Conservation (phyloP, 1,284 basidiomycete genomes). For the Singerocomus inundabilis region DNA sequence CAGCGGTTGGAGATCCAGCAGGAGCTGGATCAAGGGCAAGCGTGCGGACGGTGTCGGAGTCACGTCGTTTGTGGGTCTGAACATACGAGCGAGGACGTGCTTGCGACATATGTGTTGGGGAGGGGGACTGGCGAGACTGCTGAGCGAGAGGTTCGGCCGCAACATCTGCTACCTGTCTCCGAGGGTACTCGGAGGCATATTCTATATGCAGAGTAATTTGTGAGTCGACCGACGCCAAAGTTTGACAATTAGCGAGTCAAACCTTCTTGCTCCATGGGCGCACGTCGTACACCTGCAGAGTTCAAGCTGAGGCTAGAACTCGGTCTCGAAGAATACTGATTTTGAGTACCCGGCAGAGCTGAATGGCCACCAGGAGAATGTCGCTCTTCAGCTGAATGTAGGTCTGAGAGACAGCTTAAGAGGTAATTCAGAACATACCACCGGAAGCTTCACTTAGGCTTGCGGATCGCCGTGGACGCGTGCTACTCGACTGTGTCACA, state of each 20-base stretch:
- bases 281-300: conserved; percentile 31
- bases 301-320: conserved; percentile 51
- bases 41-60: conserved; percentile 71
- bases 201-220: conserved; percentile 23
- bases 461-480: conserved; percentile 62
- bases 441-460: conserved; percentile 63
- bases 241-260: conserved; percentile 11
- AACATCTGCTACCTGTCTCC: conserved; percentile 13
- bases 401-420: conserved; percentile 8
- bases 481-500: conserved; percentile 22
- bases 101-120: conserved; percentile 45
- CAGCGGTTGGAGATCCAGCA: conserved; percentile 40
- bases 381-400: conserved; percentile 25
- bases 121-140: conserved; percentile 50
- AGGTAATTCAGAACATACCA: conserved; percentile 31
- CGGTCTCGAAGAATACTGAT: conserved; percentile 44
- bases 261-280: conserved; percentile 43
- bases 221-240: conserved; percentile 11
- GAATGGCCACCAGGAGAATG: conserved; percentile 32
- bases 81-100: conserved; percentile 28
- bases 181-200: conserved; percentile 25
- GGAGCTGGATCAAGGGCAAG: conserved; percentile 28
- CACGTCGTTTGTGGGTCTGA: conserved; percentile 56
- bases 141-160: conserved; percentile 21
- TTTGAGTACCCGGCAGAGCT: conserved; percentile 32